Conservation (phyloP, 1,139 yeast genomes). For the Geotrichum klebahnii region DNA sequence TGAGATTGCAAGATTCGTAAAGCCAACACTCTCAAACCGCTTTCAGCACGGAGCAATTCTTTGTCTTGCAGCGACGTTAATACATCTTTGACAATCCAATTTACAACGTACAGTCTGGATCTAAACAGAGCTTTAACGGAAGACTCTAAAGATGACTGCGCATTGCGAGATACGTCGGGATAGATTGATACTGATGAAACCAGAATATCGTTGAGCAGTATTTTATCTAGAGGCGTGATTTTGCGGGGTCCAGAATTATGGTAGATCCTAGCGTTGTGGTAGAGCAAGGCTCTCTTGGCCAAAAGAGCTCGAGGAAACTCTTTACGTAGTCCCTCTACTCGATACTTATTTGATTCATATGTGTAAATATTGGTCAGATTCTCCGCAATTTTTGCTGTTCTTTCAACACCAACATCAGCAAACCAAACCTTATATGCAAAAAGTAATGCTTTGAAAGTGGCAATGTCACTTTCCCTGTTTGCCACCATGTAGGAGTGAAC, state of each 20-base stretch:
- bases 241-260: constrained; percentile 73
- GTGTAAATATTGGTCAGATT: constrained; percentile 45
- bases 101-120: constrained; percentile 44
- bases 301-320: constrained; percentile 77
- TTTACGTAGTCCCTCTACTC: constrained; percentile 52
- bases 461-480: constrained; percentile 63
- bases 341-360: constrained; percentile 47
- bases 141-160: constrained; percentile 65
- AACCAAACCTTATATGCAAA: constrained; percentile 76
- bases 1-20: constrained; percentile 43
- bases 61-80: constrained; percentile 50
- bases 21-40: constrained; percentile 51
- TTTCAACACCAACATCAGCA: constrained; percentile 75
- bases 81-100: constrained; percentile 48
- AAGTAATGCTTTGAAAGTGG: constrained; percentile 59
- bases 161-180: constrained; percentile 62
- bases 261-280: constrained; percentile 70
- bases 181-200: constrained; percentile 66
- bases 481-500: constrained; percentile 50
- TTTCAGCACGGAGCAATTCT: constrained; percentile 59
- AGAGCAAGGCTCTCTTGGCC: constrained; percentile 71
- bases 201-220: constrained; percentile 66
- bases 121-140: constrained; percentile 73
- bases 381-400: constrained; percentile 56
- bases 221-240: constrained; percentile 63